Evolutionary conservation across 768 basidiomycete species (phyloP).

Genomic region (Chiua virens): DNA sequence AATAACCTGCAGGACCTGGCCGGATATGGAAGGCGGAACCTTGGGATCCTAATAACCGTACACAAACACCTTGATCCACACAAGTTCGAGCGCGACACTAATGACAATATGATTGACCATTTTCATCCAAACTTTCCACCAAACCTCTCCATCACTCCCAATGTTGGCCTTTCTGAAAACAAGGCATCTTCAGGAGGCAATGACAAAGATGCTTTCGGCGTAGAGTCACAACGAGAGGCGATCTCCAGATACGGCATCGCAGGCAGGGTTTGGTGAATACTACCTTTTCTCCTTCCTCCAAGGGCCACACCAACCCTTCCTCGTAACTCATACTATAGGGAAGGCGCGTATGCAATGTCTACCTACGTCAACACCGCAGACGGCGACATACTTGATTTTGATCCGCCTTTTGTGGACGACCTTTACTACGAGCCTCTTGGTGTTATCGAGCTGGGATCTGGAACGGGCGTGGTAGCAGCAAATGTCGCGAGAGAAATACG

Average conservation of each 20-base stretch:
- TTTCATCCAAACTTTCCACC: conserved; percentile 44
- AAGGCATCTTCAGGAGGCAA: neutral
- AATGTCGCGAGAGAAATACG: conserved; percentile 46
- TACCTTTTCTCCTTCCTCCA: conserved; percentile 12
- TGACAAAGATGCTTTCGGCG: conserved; percentile 24
- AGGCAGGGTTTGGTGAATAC: conserved; percentile 74
- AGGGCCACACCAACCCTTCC: conserved; percentile 2
- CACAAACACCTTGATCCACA: conserved; percentile 3
- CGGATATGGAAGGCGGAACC: neutral
- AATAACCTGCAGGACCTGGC: neutral
- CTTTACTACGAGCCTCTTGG: conserved; percentile 18
- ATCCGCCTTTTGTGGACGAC: conserved; percentile 48
- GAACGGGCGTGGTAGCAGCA: conserved; percentile 63
- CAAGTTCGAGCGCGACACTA: no score
- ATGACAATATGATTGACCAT: no score
- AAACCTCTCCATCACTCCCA: conserved; percentile 41
- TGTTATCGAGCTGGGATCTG: conserved; percentile 79
- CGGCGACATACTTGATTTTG: conserved; percentile 42
- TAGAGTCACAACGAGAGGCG: conserved; percentile 49
- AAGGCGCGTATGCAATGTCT: conserved; percentile 64
- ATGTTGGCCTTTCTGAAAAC: neutral
- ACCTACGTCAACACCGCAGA: conserved; percentile 43
- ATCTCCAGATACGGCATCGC: conserved; percentile 81
- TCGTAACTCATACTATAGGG: conserved; percentile 44
- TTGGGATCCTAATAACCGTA: conserved; percentile 10